phyloP scores from a whole-genome alignment of 1,139 yeast species.

The Diutina pseudorugosa region DNA sequence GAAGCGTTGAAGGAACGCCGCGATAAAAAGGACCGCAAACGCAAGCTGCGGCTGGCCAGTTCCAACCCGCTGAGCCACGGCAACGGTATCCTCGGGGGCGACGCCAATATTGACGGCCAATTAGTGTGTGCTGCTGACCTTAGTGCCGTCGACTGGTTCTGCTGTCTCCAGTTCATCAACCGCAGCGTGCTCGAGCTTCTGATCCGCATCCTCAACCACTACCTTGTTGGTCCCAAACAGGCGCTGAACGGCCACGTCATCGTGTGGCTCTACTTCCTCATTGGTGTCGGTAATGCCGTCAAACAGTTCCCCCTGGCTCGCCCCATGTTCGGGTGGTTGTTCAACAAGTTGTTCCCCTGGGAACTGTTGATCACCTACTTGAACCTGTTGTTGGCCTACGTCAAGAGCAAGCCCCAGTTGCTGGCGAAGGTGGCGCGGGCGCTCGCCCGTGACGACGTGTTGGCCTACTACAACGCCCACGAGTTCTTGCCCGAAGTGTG shows the following conservation, averaged over 20 bases:
- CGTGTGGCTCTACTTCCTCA: conserved; percentile 59
- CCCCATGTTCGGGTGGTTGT: conserved; percentile 38
- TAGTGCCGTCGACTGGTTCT: conserved; percentile 46
- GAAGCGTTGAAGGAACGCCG: conserved; percentile 60
- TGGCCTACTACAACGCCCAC: conserved; percentile 31
- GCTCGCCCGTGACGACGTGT: neutral
- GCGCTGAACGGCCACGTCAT: conserved; percentile 60
- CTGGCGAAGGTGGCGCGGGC: neutral
- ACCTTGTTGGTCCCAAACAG: conserved; percentile 56
- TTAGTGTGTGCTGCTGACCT: conserved; percentile 31
- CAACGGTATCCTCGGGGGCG: neutral
- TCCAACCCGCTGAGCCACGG: neutral
- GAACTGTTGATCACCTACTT: conserved; percentile 48
- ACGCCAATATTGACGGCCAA: conserved; percentile 5
- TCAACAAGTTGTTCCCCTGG: conserved; percentile 56
- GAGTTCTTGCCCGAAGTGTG: conserved; percentile 66
- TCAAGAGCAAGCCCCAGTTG: conserved; percentile 18
- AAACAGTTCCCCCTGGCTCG: conserved; percentile 33
- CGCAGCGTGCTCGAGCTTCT: conserved; percentile 56
- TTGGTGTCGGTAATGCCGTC: conserved; percentile 50
- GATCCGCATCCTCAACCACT: conserved; percentile 51
- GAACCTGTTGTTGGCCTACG: conserved; percentile 35
- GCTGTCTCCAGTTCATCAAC: conserved; percentile 41
- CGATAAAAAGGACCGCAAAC: conserved; percentile 57
- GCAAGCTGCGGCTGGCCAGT: conserved; percentile 17